phyloP scores from a whole-genome alignment of 2,329 filamentous ascomycete genomes.

The Cladosporium phlei region DNA sequence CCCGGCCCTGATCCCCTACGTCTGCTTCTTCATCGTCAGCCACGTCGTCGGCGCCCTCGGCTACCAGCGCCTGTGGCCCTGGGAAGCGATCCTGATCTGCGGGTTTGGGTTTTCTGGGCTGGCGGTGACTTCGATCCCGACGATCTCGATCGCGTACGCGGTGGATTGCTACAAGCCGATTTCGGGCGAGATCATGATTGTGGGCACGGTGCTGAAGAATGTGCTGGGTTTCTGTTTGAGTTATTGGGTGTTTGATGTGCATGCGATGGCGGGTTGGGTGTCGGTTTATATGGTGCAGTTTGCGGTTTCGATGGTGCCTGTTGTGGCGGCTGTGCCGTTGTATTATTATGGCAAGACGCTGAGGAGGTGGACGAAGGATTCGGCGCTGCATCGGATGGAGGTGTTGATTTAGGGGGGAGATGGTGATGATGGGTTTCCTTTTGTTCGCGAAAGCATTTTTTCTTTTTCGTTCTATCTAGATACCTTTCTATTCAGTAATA shows the following conservation, averaged over 20 bases:
- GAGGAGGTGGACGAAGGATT: conserved; percentile 35
- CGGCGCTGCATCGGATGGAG: conserved; percentile 35
- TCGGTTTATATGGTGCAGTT: conserved; percentile 43
- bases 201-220: conserved; percentile 43
- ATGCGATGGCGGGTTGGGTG: conserved; percentile 36
- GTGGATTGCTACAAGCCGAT: conserved; percentile 46
- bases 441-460: too few relatives aligned
- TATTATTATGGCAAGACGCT: conserved; percentile 42
- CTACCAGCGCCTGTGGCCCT: conserved; percentile 46
- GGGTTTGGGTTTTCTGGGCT: conserved; percentile 45
- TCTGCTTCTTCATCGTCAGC: conserved; percentile 48
- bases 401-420: conserved; percentile 26
- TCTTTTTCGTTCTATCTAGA: too few relatives aligned
- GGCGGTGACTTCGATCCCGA: conserved; percentile 39
- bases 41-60: conserved; percentile 46
- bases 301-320: conserved; percentile 36
- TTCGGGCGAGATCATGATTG: conserved; percentile 44
- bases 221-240: conserved; percentile 41
- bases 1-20: conserved; percentile 48
- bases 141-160: conserved; percentile 42
- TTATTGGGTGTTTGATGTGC: conserved; percentile 40
- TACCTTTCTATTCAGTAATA: too few relatives aligned
- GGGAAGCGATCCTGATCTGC: conserved; percentile 46
- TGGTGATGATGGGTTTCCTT: too few relatives aligned
- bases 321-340: conserved; percentile 37